Conservation (phyloP, 345 rosid species). For the Firmiana major region DNA sequence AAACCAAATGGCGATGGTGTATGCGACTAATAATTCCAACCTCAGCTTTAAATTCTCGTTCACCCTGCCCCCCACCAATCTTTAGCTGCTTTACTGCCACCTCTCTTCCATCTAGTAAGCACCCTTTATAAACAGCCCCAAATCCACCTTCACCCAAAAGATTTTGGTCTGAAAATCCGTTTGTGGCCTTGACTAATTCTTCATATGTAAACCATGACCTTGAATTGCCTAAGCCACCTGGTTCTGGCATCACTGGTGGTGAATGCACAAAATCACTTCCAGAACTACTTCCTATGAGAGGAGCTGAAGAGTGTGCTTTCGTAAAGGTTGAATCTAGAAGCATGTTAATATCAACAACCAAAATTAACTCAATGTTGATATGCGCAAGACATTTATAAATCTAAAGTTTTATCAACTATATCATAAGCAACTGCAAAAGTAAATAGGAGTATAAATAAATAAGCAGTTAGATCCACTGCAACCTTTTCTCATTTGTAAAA, state of each 20-base stretch:
- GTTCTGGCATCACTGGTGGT: conserved; percentile 32
- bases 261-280: conserved; percentile 46
- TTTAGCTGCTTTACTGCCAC: conserved; percentile 89
- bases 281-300: conserved; percentile 57
- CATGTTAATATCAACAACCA: conserved; percentile 8
- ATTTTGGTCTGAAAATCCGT: conserved; percentile 73
- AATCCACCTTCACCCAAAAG: conserved; percentile 95
- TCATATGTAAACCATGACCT: conserved; percentile 66
- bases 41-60: conserved; percentile 90
- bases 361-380: background rate
- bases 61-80: conserved; percentile 86
- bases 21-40: conserved; percentile 90
- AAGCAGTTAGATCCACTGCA: background rate
- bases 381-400: background rate
- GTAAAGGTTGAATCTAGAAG: conserved; percentile 49
- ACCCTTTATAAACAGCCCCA: conserved; percentile 84
- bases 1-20: conserved; percentile 93
- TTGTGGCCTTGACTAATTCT: conserved; percentile 65
- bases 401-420: background rate
- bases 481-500: background rate
- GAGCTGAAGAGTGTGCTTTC: conserved; percentile 64
- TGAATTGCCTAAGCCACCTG: conserved; percentile 73
- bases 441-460: background rate
- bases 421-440: background rate
- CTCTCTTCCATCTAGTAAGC: conserved; percentile 76